phyloP scores from a whole-genome alignment of 1,139 yeast species.

The Pichia sp. region DNA sequence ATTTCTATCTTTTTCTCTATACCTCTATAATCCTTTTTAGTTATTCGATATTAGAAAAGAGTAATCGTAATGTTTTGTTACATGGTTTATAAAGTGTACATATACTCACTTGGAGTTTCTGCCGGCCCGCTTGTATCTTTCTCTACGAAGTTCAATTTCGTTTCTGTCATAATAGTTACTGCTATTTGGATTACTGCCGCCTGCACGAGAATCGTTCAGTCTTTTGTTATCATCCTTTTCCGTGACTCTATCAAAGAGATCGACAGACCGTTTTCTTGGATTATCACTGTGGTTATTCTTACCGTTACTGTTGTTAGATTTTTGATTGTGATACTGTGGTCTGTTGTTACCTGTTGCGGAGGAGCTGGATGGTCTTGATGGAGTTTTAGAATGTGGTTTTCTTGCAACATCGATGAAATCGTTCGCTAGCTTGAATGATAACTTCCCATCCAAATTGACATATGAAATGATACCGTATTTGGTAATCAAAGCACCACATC shows the following conservation, averaged over 20 bases:
- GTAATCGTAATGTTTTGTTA: too few relatives aligned
- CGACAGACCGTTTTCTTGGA: slow-evolving; percentile 5
- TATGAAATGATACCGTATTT: slow-evolving; percentile 3
- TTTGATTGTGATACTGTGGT: too few relatives aligned
- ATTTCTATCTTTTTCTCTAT: too few relatives aligned
- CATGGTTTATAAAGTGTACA: too few relatives aligned
- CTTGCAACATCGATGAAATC: neutral
- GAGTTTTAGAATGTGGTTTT: neutral
- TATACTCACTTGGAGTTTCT: too few relatives aligned
- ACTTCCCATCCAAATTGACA: slow-evolving; percentile 6
- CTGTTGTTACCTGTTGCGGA: too few relatives aligned
- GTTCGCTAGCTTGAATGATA: neutral
- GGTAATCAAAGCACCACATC: slow-evolving; percentile 11
- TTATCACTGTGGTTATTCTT: neutral
- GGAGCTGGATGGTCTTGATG: neutral
- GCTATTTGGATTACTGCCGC: neutral
- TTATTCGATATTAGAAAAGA: too few relatives aligned
- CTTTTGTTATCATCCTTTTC: neutral
- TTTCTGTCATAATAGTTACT: slow-evolving; percentile 1
- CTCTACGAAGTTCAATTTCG: neutral
- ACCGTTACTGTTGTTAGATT: neutral
- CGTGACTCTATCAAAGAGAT: slow-evolving; percentile 4
- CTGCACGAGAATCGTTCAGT: neutral
- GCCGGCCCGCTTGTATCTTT: neutral
- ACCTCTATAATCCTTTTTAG: too few relatives aligned